phyloP scores from a whole-genome alignment of 2,329 filamentous ascomycete species.

The Sporothrix humicola region DNA sequence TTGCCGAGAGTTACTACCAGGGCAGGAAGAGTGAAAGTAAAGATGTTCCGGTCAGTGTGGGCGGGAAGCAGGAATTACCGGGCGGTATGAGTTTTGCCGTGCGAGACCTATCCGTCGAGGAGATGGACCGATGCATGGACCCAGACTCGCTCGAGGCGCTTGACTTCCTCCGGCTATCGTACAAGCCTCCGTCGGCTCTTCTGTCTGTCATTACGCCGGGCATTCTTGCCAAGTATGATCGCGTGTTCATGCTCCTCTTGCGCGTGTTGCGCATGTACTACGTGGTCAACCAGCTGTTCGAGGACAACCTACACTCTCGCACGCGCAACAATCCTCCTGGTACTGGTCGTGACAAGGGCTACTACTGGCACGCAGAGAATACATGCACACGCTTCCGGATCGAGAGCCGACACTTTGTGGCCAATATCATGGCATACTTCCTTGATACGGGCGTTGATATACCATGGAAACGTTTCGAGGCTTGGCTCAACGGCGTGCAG shows the following conservation, averaged over 20 bases:
- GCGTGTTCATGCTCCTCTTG: constrained; percentile 79
- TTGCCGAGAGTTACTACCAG: constrained; percentile 72
- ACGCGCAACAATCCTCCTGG: neutral
- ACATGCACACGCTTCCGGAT: constrained; percentile 65
- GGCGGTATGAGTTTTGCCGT: constrained; percentile 82
- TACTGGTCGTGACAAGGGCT: neutral
- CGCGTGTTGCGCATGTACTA: constrained; percentile 79
- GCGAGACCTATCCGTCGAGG: constrained; percentile 75
- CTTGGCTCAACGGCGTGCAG: constrained; percentile 69
- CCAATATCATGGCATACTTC: constrained; percentile 74
- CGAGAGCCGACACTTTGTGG: constrained; percentile 81
- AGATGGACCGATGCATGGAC: constrained; percentile 83
- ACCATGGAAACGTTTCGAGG: constrained; percentile 74
- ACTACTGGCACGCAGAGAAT: neutral
- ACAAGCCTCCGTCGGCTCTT: constrained; percentile 75
- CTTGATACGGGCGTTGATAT: constrained; percentile 76
- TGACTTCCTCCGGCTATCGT: constrained; percentile 90
- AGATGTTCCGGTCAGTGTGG: neutral
- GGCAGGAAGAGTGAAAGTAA: neutral
- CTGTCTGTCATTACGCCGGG: constrained; percentile 73
- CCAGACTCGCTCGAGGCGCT: constrained; percentile 82
- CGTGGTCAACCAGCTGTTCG: constrained; percentile 69
- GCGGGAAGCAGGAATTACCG: constrained; percentile 56
- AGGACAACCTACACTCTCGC: constrained; percentile 49
- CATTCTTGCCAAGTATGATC: constrained; percentile 80